Conservation (phyloP, 1,139 yeast species). For the Sugiyamaella novakii region DNA sequence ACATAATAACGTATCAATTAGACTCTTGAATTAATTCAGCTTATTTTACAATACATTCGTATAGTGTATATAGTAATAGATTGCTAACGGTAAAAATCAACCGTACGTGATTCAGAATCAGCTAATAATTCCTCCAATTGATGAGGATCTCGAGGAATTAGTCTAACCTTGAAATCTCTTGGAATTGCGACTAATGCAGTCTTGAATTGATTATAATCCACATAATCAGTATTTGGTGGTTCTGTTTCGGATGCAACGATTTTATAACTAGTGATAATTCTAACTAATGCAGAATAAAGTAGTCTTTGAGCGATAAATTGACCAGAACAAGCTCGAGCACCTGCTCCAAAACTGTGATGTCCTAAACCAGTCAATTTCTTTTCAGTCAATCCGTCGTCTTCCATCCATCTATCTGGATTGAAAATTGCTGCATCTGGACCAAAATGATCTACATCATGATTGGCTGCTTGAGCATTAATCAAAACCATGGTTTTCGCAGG, state of each 20-base stretch:
- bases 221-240: conserved; percentile 31
- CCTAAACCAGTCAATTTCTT: conserved; percentile 33
- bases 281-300: conserved; percentile 50
- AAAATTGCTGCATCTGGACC: conserved; percentile 50
- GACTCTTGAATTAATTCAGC: too few relatives aligned
- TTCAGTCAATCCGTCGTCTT: conserved; percentile 34
- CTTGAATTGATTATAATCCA: conserved; percentile 34
- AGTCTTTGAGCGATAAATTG: conserved; percentile 58
- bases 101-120: conserved; percentile 29
- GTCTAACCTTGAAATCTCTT: conserved; percentile 32
- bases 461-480: conserved; percentile 71
- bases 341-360: conserved; percentile 66
- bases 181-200: conserved; percentile 35
- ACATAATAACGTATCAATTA: too few relatives aligned
- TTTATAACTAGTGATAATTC: conserved; percentile 39
- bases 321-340: conserved; percentile 67
- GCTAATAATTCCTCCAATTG: conserved; percentile 25
- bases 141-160: conserved; percentile 30
- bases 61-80: too few relatives aligned
- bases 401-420: conserved; percentile 59
- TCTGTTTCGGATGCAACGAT: conserved; percentile 30
- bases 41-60: too few relatives aligned
- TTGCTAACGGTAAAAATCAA: conserved; percentile 27
- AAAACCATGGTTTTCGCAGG: conserved; percentile 59
- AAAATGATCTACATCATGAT: conserved; percentile 57